Conservation (phyloP, 2,329 filamentous ascomycete species). For the Claviceps humidiphila region DNA sequence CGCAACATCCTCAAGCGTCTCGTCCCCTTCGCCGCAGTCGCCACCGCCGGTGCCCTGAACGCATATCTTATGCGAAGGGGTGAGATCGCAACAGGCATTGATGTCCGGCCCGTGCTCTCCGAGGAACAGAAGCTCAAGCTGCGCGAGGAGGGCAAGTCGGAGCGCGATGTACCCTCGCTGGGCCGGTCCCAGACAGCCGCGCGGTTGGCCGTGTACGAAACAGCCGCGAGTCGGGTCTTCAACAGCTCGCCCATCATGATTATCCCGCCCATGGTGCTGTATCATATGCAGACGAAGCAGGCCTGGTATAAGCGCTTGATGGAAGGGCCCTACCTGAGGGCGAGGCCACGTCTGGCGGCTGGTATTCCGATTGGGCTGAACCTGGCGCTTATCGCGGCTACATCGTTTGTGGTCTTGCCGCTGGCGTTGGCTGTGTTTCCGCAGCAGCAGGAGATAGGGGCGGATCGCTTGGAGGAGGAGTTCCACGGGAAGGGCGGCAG, state of each 20-base stretch:
- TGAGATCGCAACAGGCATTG: slow-evolving; percentile 86
- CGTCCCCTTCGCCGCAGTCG: slow-evolving; percentile 91
- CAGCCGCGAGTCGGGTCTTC: slow-evolving; percentile 77
- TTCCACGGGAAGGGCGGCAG: slow-evolving; percentile 73
- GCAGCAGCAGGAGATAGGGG: slow-evolving; percentile 71
- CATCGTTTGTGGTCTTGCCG: slow-evolving; percentile 78
- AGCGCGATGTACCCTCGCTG: slow-evolving; percentile 54
- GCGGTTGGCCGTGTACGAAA: slow-evolving; percentile 81
- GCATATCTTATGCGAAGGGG: slow-evolving; percentile 96
- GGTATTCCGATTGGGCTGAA: slow-evolving; percentile 62
- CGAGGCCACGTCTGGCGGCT: slow-evolving; percentile 51
- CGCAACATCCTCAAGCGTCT: slow-evolving; percentile 69
- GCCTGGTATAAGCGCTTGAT: slow-evolving; percentile 25
- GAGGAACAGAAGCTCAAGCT: slow-evolving; percentile 51
- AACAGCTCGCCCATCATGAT: slow-evolving; percentile 98
- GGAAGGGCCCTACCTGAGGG: slow-evolving; percentile 66
- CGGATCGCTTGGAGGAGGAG: slow-evolving; percentile 65
- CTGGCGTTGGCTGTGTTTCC: slow-evolving; percentile 86
- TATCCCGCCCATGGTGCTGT: slow-evolving; percentile 73
- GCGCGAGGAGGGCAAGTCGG: slow-evolving; percentile 43
- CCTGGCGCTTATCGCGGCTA: slow-evolving; percentile 71
- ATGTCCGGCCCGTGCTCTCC: slow-evolving; percentile 73
- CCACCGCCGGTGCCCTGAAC: slow-evolving; percentile 80
- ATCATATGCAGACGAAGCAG: slow-evolving; percentile 55
- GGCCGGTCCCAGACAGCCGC: slow-evolving; percentile 85